Evolutionary conservation across 768 basidiomycete species (phyloP).

Genomic region (Russula griseocarnosa): DNA sequence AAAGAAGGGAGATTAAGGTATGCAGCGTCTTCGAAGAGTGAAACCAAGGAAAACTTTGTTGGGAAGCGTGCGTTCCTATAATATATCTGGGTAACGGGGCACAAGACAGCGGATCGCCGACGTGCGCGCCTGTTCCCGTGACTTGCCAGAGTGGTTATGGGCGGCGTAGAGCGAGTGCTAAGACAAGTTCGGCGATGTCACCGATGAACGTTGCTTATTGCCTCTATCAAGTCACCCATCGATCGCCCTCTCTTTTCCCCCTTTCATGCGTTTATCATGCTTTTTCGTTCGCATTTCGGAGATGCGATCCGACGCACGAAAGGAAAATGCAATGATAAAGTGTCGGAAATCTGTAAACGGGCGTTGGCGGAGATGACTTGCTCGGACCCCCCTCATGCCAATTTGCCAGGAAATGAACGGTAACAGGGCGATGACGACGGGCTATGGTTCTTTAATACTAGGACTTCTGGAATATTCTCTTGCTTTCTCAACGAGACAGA

Average conservation of each 20-base stretch:
- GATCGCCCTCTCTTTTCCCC: constrained; percentile 1
- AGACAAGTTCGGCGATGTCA: constrained; percentile 14
- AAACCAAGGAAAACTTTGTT: not conserved
- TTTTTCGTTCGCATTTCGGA: not conserved
- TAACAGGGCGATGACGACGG: constrained; percentile 9
- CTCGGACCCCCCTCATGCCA: not conserved
- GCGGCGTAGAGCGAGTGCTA: constrained; percentile 25
- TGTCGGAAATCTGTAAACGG: not conserved
- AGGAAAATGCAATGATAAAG: not conserved
- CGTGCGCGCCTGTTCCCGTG: constrained; percentile 12
- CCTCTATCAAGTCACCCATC: constrained; percentile 4
- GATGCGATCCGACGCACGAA: not conserved
- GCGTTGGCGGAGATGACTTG: constrained; percentile 20
- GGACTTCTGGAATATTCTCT: constrained; percentile 12
- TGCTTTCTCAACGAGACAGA: not conserved
- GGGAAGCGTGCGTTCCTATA: not conserved
- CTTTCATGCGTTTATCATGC: not conserved
- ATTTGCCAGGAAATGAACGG: not conserved
- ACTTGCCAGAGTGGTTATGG: constrained; percentile 9
- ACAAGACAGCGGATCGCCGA: constrained; percentile 18
- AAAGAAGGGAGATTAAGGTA: constrained; percentile 13
- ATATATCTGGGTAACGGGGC: constrained; percentile 19
- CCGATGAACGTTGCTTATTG: not conserved
- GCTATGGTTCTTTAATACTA: not conserved
- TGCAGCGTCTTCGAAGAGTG: not conserved